Evolutionary conservation across 768 basidiomycete species (phyloP).

Genomic region (Cystofilobasidium capitatum): DNA sequence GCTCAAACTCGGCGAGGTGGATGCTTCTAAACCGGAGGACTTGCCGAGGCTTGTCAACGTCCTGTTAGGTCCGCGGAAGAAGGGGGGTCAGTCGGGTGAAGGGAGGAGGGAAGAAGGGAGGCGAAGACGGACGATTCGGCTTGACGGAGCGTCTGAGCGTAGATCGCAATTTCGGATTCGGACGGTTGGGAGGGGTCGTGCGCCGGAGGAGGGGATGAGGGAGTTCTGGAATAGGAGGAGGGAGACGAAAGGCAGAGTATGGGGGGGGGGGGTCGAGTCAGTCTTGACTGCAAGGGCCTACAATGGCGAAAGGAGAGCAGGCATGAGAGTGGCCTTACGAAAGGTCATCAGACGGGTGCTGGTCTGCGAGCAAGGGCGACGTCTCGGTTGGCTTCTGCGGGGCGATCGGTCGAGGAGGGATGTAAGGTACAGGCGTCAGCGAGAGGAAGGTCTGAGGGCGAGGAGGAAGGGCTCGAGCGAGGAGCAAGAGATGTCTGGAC

Average conservation of each 20-base stretch:
- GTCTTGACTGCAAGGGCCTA: neutral
- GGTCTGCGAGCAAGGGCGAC: conserved; percentile 1
- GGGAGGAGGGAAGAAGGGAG: neutral
- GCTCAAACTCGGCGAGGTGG: neutral
- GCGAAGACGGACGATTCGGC: neutral
- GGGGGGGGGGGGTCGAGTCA: neutral
- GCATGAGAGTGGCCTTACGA: neutral
- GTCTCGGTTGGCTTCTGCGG: neutral
- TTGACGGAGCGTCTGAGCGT: neutral
- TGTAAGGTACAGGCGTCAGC: neutral
- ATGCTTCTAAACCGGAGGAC: neutral
- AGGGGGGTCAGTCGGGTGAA: neutral
- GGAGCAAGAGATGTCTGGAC: neutral
- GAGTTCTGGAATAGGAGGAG: neutral
- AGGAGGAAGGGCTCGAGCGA: neutral
- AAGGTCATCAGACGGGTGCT: neutral
- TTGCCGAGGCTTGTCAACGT: neutral
- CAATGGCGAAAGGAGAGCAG: neutral
- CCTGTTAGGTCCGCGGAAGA: neutral
- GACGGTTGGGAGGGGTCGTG: neutral
- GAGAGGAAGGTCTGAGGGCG: neutral
- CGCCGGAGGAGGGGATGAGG: neutral
- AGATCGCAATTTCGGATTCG: neutral
- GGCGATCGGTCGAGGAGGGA: neutral
- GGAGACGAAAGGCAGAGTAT: neutral